These are phyloP conservation scores for Thinopyrum elongatum DNA, from an alignment of 176 grass and related monocot genomes.

Conservation along the genomic window DNA sequence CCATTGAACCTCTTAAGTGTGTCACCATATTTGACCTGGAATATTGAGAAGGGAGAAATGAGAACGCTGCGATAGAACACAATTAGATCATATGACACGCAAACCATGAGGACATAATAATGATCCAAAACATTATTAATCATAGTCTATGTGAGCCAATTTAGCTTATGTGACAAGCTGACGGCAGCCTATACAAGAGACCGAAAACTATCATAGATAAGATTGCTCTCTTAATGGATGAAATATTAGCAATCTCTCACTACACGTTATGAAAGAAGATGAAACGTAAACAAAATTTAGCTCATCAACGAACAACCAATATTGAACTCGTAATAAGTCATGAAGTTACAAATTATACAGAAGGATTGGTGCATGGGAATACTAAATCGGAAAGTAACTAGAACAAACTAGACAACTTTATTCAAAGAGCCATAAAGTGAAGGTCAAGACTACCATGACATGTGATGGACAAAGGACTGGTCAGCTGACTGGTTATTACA, in stretches of 20 bases:
- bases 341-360: not conserved
- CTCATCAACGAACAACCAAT: not conserved
- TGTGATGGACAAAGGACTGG: not conserved
- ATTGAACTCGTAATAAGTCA: not conserved
- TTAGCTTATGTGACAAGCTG: not conserved
- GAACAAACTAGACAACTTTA: not conserved
- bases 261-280: not conserved
- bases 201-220: not conserved
- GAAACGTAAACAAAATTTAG: not conserved
- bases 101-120: not conserved
- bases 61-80: not conserved
- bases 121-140: not conserved
- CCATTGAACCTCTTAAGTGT: constrained; percentile 72
- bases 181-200: not conserved
- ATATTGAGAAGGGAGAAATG: not conserved
- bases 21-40: constrained; percentile 85
- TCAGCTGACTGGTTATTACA: not conserved
- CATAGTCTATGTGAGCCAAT: not conserved
- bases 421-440: not conserved
- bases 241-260: not conserved
- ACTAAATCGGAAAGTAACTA: not conserved
- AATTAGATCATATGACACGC: not conserved
- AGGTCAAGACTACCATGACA: not conserved
- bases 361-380: not conserved
- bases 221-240: not conserved